phyloP scores from a whole-genome alignment of 345 rosid species.

The Euclidium syriacum region DNA sequence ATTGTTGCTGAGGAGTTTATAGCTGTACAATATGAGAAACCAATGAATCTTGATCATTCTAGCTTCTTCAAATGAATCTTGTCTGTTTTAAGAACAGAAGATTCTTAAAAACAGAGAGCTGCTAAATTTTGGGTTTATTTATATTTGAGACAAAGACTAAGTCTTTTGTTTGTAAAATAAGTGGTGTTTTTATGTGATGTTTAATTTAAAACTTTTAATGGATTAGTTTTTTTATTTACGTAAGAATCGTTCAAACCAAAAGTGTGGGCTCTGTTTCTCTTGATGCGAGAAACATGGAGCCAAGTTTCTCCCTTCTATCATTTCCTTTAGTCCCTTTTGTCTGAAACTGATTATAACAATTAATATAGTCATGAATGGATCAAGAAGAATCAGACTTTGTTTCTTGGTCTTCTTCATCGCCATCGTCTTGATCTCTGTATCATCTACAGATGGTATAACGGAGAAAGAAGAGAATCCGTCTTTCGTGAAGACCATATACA shows the following conservation, averaged over 20 bases:
- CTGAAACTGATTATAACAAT: not conserved
- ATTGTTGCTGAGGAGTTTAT: conserved; percentile 50
- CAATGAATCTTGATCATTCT: conserved; percentile 31
- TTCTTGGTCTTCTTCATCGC: conserved; percentile 7
- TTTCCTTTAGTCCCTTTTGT: not conserved
- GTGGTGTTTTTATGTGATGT: conserved; percentile 4
- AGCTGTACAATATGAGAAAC: conserved; percentile 52
- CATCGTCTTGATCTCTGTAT: conserved; percentile 22
- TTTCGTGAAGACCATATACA: conserved; percentile 28
- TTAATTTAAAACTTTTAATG: not conserved
- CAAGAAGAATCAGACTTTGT: conserved; percentile 6
- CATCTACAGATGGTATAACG: not conserved
- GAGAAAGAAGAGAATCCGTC: conserved; percentile 34
- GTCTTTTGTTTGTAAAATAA: not conserved
- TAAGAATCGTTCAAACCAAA: conserved; percentile 25
- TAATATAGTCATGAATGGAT: conserved; percentile 21
- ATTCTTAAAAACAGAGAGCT: conserved; percentile 76
- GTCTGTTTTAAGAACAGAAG: conserved; percentile 80
- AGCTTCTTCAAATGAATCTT: conserved; percentile 42
- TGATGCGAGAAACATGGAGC: conserved; percentile 23
- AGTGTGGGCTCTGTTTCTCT: not conserved
- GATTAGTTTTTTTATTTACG: not conserved
- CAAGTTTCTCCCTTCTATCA: conserved; percentile 7
- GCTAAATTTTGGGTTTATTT: conserved; percentile 14
- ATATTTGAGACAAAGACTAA: not conserved